A percentile compares a stretch with the other conserved stretches of the same genome.
Evolutionary conservation across 495 filamentous ascomycete species (phyloP).

Genomic region (Rhypophila decipiens): DNA sequence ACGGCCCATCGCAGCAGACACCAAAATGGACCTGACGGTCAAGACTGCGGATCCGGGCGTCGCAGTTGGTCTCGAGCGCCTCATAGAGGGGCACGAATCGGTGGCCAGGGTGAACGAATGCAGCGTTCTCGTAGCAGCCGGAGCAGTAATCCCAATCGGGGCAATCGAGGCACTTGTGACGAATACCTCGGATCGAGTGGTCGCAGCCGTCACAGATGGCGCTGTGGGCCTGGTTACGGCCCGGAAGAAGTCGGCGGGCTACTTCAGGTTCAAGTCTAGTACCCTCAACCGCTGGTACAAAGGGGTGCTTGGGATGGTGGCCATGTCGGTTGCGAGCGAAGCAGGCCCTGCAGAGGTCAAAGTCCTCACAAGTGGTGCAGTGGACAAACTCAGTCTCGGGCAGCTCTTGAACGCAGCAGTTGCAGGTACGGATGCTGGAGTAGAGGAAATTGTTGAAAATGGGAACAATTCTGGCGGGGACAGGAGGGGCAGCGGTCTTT

Average conservation of each 20-base stretch:
- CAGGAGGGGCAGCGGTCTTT: conserved; percentile 1
- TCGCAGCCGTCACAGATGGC: conserved; percentile 96
- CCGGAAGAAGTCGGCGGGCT: conserved; percentile 64
- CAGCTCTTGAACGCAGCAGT: conserved; percentile 77
- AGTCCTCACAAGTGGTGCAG: conserved; percentile 82
- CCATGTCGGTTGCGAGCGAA: conserved; percentile 73
- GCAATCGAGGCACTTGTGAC: conserved; percentile 95
- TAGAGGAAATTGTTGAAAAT: conserved; percentile 18
- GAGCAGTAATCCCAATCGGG: conserved; percentile 97
- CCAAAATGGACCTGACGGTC: conserved; percentile 61
- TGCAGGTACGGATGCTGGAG: conserved; percentile 70
- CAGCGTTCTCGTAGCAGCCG: conserved; percentile 61
- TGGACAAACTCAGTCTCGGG: conserved; percentile 75
- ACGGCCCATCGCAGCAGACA: conserved; percentile 92
- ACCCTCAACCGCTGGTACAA: conserved; percentile 56
- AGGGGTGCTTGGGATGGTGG: conserved; percentile 85
- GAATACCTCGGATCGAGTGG: conserved; percentile 78
- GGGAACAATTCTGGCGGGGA: conserved; percentile 12
- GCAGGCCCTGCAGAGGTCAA: conserved; percentile 82
- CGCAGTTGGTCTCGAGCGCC: conserved; percentile 50
- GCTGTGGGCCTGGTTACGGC: conserved; percentile 73
- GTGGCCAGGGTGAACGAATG: conserved; percentile 69
- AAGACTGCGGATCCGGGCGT: conserved; percentile 23
- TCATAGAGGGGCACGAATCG: conserved; percentile 89
- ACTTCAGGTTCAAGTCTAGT: conserved; percentile 49